These are phyloP conservation scores for Dactylorhiza incarnata DNA, from an alignment of 106 monocot species.

Conservation along the genomic window DNA sequence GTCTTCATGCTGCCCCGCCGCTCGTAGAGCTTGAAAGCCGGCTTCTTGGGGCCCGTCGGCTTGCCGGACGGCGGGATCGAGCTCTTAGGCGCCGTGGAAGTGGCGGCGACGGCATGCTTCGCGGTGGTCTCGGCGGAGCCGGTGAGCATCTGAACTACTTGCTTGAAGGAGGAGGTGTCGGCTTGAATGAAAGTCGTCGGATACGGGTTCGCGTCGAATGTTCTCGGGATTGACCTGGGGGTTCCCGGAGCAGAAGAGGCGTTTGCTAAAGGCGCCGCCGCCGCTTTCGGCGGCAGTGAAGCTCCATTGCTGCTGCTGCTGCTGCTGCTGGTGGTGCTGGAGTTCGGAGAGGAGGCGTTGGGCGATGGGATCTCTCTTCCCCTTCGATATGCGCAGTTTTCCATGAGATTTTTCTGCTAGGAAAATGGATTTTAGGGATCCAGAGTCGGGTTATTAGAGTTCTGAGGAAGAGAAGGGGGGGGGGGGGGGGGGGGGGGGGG, in stretches of 20 bases:
- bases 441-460: no score
- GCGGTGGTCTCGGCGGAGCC: slow-evolving; percentile 14
- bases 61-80: slow-evolving; percentile 1
- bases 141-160: slow-evolving; percentile 26
- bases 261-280: neutral
- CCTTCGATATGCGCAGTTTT: neutral
- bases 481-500: neutral
- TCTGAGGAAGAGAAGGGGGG: neutral
- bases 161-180: slow-evolving; percentile 25
- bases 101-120: neutral
- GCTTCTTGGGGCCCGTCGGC: slow-evolving; percentile 46
- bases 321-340: slow-evolving; percentile 5
- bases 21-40: slow-evolving; percentile 93
- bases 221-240: neutral
- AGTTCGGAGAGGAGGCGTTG: neutral
- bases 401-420: neutral
- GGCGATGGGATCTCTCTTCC: slow-evolving; percentile 5
- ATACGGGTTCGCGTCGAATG: slow-evolving; percentile 3
- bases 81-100: neutral
- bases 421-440: neutral
- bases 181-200: slow-evolving; percentile 26
- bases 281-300: neutral
- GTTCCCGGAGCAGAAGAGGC: neutral
- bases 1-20: slow-evolving; percentile 65
- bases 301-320: slow-evolving; percentile 2